phyloP scores from a whole-genome alignment of 371 early-diverging fungal genomes.

The Nematocida sp. region DNA sequence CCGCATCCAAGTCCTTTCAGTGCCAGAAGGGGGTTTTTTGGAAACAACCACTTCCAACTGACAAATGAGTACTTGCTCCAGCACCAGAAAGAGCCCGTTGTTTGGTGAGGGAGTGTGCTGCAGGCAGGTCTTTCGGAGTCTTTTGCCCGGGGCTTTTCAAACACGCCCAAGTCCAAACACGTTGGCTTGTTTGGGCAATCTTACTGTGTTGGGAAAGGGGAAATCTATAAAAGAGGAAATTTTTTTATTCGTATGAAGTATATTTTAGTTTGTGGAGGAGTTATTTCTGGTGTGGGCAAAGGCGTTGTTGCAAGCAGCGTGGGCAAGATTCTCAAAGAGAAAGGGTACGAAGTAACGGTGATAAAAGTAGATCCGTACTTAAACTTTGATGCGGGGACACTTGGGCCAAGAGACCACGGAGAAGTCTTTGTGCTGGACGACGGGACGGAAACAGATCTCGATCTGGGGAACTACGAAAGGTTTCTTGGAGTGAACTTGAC shows the following conservation, averaged over 20 bases:
- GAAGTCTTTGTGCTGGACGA: slow-evolving; percentile 97
- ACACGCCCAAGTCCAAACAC: too few relatives aligned
- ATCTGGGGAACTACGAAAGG: slow-evolving; percentile 97
- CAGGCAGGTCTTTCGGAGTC: too few relatives aligned
- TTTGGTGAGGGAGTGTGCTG: slow-evolving; percentile 70
- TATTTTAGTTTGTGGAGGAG: slow-evolving; percentile 92
- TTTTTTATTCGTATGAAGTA: slow-evolving; percentile 66
- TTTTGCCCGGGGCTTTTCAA: too few relatives aligned
- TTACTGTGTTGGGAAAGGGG: background rate
- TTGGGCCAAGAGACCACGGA: slow-evolving; percentile 87
- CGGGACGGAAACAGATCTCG: slow-evolving; percentile 96
- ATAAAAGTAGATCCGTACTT: slow-evolving; percentile 99
- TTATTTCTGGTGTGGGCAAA: slow-evolving; percentile 95
- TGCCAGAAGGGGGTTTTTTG: slow-evolving; percentile 78
- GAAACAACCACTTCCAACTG: slow-evolving; percentile 75
- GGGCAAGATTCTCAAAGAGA: slow-evolving; percentile 82
- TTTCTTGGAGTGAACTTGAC: slow-evolving; percentile 83
- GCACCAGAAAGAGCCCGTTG: slow-evolving; percentile 68
- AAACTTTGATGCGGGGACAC: slow-evolving; percentile 93
- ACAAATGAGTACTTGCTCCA: slow-evolving; percentile 79
- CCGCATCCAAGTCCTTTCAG: slow-evolving; percentile 89
- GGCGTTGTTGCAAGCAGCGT: slow-evolving; percentile 93
- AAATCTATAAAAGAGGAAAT: slow-evolving; percentile 39
- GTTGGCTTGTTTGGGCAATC: too few relatives aligned
- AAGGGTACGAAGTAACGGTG: slow-evolving; percentile 83